phyloP scores from a whole-genome alignment of 2,329 filamentous ascomycete species.

The Penicillium sp. region DNA sequence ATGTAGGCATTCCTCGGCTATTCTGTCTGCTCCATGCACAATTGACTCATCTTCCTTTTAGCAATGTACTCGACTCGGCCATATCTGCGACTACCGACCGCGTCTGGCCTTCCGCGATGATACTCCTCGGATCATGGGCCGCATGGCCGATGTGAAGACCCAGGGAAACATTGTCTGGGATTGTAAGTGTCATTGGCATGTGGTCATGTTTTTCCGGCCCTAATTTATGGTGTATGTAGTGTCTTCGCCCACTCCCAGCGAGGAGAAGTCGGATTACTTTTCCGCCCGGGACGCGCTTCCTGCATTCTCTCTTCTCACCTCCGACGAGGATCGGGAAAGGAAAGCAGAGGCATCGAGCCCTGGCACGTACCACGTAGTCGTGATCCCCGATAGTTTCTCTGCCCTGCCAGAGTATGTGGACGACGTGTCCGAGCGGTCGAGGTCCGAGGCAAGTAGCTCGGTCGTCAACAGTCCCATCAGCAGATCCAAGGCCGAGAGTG shows the following conservation, averaged over 20 bases:
- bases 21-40: neutral
- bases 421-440: constrained; percentile 28
- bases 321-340: constrained; percentile 57
- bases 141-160: constrained; percentile 53
- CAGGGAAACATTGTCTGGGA: constrained; percentile 57
- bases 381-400: constrained; percentile 55
- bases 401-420: constrained; percentile 52
- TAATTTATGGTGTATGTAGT: constrained; percentile 24
- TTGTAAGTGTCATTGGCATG: constrained; percentile 39
- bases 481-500: constrained; percentile 22
- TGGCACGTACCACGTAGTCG: constrained; percentile 56
- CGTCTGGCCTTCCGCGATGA: constrained; percentile 56
- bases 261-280: constrained; percentile 29
- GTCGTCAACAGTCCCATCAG: constrained; percentile 29
- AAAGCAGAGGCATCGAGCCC: constrained; percentile 53
- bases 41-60: constrained; percentile 23
- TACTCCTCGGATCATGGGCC: constrained; percentile 50
- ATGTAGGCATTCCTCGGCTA: constrained; percentile 39
- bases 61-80: constrained; percentile 56
- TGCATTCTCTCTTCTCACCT: constrained; percentile 53
- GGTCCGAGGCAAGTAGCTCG: constrained; percentile 27
- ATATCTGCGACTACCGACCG: constrained; percentile 58
- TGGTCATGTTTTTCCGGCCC: neutral
- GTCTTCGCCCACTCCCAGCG: constrained; percentile 28
- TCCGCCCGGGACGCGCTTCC: constrained; percentile 49